Percentiles rank a stretch among this genome's conserved stretches.
Evolutionary conservation across 2,329 filamentous ascomycete genomes (phyloP).

Genomic region (Fusarium sp.): DNA sequence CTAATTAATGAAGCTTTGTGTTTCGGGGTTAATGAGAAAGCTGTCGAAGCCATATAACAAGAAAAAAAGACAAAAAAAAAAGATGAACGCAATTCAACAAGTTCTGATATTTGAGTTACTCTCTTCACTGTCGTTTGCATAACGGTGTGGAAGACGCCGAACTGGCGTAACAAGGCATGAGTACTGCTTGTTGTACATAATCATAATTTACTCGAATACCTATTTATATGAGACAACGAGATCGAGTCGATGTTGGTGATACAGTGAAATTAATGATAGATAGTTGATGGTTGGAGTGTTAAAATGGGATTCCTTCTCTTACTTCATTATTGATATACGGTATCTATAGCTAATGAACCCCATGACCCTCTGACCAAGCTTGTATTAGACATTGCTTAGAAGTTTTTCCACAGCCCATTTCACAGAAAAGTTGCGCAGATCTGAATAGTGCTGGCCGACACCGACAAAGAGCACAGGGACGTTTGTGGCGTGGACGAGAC

Average conservation of each 20-base stretch:
- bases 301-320: constrained; percentile 7
- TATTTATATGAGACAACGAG: constrained; percentile 12
- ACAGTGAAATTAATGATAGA: background rate
- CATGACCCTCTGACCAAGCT: background rate
- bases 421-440: constrained; percentile 74
- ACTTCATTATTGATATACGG: constrained; percentile 11
- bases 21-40: constrained; percentile 13
- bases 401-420: constrained; percentile 75
- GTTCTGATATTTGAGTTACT: constrained; percentile 23
- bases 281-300: background rate
- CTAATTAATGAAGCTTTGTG: constrained; percentile 8
- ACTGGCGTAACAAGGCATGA: constrained; percentile 17
- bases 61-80: constrained; percentile 21
- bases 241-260: background rate
- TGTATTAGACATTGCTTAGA: constrained; percentile 58
- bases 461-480: constrained; percentile 95
- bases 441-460: constrained; percentile 74
- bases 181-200: constrained; percentile 41
- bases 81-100: constrained; percentile 21
- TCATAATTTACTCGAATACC: constrained; percentile 40
- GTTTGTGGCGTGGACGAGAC: constrained; percentile 95
- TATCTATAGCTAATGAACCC: constrained; percentile 5
- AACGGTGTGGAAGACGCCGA: constrained; percentile 34
- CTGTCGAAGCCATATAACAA: constrained; percentile 6
- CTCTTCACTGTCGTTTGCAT: constrained; percentile 34